Percentiles rank a stretch among this genome's conserved stretches.
phyloP scores from a whole-genome alignment of 768 basidiomycete species.

The Trametes meyenii region DNA sequence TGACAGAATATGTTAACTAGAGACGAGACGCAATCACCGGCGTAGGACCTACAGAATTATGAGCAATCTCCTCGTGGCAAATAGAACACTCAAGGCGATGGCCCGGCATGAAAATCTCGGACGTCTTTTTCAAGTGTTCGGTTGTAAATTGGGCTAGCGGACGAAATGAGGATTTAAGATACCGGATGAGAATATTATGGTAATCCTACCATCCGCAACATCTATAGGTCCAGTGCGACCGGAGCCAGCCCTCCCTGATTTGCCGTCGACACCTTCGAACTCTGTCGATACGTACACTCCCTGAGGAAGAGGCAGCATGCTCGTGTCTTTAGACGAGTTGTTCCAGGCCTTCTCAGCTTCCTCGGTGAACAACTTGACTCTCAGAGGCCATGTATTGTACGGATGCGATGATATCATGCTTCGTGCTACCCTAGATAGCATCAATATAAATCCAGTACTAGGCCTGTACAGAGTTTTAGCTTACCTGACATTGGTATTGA shows the following conservation, averaged over 20 bases:
- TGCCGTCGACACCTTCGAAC: slow-evolving; percentile 72
- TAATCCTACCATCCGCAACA: slow-evolving; percentile 55
- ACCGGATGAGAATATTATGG: slow-evolving; percentile 3
- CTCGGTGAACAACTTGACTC: slow-evolving; percentile 72
- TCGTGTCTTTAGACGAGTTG: slow-evolving; percentile 29
- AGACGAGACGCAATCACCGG: slow-evolving; percentile 1
- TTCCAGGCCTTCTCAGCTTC: slow-evolving; percentile 62
- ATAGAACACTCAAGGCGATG: slow-evolving; percentile 46
- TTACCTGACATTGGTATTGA: slow-evolving; percentile 53
- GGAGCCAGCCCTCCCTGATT: slow-evolving; percentile 53
- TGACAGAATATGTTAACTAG: not conserved
- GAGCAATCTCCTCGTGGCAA: slow-evolving; percentile 48
- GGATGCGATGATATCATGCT: slow-evolving; percentile 68
- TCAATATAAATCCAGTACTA: not conserved
- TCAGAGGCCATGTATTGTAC: slow-evolving; percentile 73
- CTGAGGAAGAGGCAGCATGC: slow-evolving; percentile 46
- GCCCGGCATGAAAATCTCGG: slow-evolving; percentile 42
- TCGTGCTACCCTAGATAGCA: slow-evolving; percentile 51
- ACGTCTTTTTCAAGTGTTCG: slow-evolving; percentile 51
- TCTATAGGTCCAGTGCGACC: slow-evolving; percentile 59
- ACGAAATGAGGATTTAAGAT: slow-evolving; percentile 7
- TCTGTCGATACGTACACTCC: slow-evolving; percentile 57
- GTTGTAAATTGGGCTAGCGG: slow-evolving; percentile 51
- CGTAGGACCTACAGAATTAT: slow-evolving; percentile 42
- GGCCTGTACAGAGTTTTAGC: slow-evolving; percentile 23